A percentile compares a stretch with the other conserved stretches of the same genome.
Conservation (phyloP, 2,329 filamentous ascomycete genomes). For the Taxawa tesnikishii region DNA sequence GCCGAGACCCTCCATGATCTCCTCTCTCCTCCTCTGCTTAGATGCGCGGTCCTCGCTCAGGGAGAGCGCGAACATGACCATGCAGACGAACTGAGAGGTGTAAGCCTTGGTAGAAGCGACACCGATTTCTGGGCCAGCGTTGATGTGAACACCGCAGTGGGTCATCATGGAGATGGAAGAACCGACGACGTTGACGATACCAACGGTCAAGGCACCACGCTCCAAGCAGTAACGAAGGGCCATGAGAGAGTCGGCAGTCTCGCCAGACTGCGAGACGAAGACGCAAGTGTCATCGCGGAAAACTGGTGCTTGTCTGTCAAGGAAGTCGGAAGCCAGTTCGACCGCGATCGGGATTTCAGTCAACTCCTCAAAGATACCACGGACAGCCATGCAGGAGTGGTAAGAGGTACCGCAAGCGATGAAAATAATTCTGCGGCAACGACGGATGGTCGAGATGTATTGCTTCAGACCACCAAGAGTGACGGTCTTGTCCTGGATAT, state of each 20-base stretch:
- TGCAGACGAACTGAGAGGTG: constrained; percentile 97
- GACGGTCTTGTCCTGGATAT: constrained; percentile 84
- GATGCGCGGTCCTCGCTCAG: constrained; percentile 93
- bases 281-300: constrained; percentile 99
- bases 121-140: constrained; percentile 96
- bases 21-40: constrained; percentile 80
- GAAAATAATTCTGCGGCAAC: constrained; percentile 95
- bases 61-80: constrained; percentile 98
- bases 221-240: constrained; percentile 96
- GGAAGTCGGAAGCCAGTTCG: constrained; percentile 94
- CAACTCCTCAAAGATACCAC: constrained; percentile 93
- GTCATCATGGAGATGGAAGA: constrained; percentile 98
- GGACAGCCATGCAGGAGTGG: constrained; percentile 99
- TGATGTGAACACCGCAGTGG: constrained; percentile 99
- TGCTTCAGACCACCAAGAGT: constrained; percentile 91
- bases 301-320: constrained; percentile 89
- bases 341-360: constrained; percentile 97
- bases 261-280: constrained; percentile 96
- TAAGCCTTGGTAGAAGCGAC: constrained; percentile 99
- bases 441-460: constrained; percentile 91
- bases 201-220: constrained; percentile 90
- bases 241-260: constrained; percentile 96
- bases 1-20: constrained; percentile 89
- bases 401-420: constrained; percentile 97
- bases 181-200: constrained; percentile 96